Evolutionary conservation across 2,329 filamentous ascomycete species (phyloP), one percentile per base, ranked within the genome.

Genomic region (Colletotrichum sp.): DNA sequence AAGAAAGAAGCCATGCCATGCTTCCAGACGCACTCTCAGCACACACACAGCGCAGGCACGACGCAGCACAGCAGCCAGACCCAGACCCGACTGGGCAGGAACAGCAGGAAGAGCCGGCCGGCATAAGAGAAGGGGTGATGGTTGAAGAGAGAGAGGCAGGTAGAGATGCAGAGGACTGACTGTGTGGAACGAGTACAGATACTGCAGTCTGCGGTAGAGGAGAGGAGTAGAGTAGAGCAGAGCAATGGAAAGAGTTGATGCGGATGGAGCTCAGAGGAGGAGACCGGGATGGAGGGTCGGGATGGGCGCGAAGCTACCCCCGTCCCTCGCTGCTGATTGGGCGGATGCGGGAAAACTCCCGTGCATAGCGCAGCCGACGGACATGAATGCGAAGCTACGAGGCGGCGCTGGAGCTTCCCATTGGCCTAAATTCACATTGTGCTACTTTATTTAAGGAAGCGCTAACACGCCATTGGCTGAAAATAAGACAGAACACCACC

Each of bases 341-440:
- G 12, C 28, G 7, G 36, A n/a, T 16, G 30, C 68, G 39, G 32
- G 36, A 52, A 65, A 60, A 34, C 43, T 70, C n/a, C 39, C 72
- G 68, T 74, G 72, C 67, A 61, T 71, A 28, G 39, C 73, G 70
- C 43, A 68, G 63, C 69, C 73, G 73, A 59, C 34, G 64, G 64
- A 43, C 28, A 61, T 24, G 21, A 52, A 21, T 16, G 66, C 57
- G 36, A 64, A 43, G 14, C 36, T 16, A 57, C 57, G 36, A 64
- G 59, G 14, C 36, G 26, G 14, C 57, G 16, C 13, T 63, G 18
- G n/a, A 75, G 68, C 18, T 30, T 65, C 52, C 71, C 66, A 84
- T 84, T 84, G 82, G 83, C 48, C 73, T 59, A 77, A 81, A 83
- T 81, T 78, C 74, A 73, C 79, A 77, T 78, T 59, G 80, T 81